Base-by-base conservation (phyloP, 495 filamentous ascomycete genomes). In the Articulospora tetracladia region DNA sequence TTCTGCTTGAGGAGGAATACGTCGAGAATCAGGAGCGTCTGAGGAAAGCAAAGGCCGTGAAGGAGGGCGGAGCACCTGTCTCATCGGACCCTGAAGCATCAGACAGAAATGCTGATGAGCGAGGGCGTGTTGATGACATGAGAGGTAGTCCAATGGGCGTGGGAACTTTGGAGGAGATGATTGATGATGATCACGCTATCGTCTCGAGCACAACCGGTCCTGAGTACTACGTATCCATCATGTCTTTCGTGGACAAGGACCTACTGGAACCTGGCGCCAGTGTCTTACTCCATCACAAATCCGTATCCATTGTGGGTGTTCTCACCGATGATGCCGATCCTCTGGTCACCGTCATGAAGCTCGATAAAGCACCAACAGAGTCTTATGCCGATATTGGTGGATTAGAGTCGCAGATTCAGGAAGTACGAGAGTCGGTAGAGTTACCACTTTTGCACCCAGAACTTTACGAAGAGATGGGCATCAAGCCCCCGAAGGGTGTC, bases 231-330 rank as follows among this genome's bases (percentile, higher is more conserved):
- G 94, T 99, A 60, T 97, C 92, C 53, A 99, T 99, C 82, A 99
- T 99, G 94, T 97, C 93, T 41, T 99, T 99, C 67, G 94, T 99
- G 39, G 94, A 99, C 78, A 99, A 99, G 76, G 94, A 99, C 68
- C 83, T 99, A 12, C 84, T 99, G 17, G 94, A 99, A 73, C 94
- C 94, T 4, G 94, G 94, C 55, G 93, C 94, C 19, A 96, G 91
- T 69, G 93, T 99, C 59, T 79, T 99, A 27, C 79, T 99, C 49
- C 94, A 99, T 69, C 94, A 99, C 75, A 99, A 99, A 76, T 92
- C 88, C 20, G 95, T 98, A 30, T 97, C 92, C 11, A 97, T 99
- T 53, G 94, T 99, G 47, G 94, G 94, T 70, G 94, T 99, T 19
- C 79, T 99, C 65, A 97, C 94, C 2, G 94, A 98, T 67, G 94